Base-by-base conservation (phyloP, 495 filamentous ascomycete genomes). In the Aspergillus ellipticus region DNA sequence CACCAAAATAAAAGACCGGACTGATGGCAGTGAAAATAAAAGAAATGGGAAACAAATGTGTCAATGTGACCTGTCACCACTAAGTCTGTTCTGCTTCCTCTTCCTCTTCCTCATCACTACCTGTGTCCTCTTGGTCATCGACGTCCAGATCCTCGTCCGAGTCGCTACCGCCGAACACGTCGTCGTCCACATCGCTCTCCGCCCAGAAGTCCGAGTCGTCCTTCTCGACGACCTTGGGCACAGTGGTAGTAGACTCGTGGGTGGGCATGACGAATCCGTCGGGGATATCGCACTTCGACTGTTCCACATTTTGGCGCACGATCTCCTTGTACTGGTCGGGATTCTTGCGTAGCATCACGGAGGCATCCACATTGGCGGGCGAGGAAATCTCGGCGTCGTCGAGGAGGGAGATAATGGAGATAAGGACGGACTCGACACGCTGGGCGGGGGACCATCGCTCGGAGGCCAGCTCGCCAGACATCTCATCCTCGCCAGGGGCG, bases 381-480 rank as follows among this genome's bases (percentile, higher is more conserved):
- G 90, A 96, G 55, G 84, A 89, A 59, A 93, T 88, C 67, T 98
- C 94, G 15, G 94, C 89, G 66, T 95, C 88, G 66, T 98, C 94
- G 42, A 98, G 85, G 1, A 98, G 84, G n/a, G 91, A 88, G 16
- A 98, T 79, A 16, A 97, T 88, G 17, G 90, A 96, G 49, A 96
- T 88, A 16, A 98, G 83, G 13, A 98, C 92, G 48, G 91, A 92
- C 72, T 97, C 94, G 53, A 94, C 92, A 8, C 92, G 85, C 64
- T 97, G 94, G 6, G 91, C 85, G 6, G 94, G 90, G 1, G 86
- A 89, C 94, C 94, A 98, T 47, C 94, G 88, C 72, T 98, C 94
- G 1, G 82, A 78, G 19, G 94, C 93, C 16, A 82, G 71, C 71
- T 97, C 94, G 49, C 94, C 94, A 22, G 92, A 96, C 77, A 89